A percentile compares a stretch with the other conserved stretches of the same genome.
phyloP scores from a whole-genome alignment of 805 yeast species.

The Candida hungchunana region DNA sequence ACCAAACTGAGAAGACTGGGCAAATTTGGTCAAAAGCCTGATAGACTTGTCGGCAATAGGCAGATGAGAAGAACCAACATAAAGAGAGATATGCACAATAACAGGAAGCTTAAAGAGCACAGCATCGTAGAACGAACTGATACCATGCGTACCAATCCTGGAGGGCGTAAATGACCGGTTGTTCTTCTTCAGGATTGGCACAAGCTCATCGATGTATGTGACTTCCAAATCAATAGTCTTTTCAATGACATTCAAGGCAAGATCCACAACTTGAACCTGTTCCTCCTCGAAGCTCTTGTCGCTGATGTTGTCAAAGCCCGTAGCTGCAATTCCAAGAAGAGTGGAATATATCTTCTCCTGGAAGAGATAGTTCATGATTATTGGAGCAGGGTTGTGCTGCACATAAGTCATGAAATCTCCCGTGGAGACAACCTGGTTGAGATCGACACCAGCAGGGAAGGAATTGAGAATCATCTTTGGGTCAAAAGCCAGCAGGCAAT shows the following conservation, averaged over 20 bases:
- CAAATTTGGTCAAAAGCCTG: slow-evolving; percentile 46
- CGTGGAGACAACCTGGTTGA: slow-evolving; percentile 44
- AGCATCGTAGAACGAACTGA: slow-evolving; percentile 66
- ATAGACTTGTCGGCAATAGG: slow-evolving; percentile 52
- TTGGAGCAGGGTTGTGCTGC: slow-evolving; percentile 66
- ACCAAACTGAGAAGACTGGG: slow-evolving; percentile 45
- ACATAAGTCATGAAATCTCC: slow-evolving; percentile 46
- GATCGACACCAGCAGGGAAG: slow-evolving; percentile 45
- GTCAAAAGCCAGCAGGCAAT: slow-evolving; percentile 46
- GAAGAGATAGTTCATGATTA: slow-evolving; percentile 58
- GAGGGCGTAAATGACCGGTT: slow-evolving; percentile 29
- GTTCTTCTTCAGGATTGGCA: slow-evolving; percentile 45
- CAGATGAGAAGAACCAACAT: slow-evolving; percentile 55
- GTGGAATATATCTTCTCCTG: slow-evolving; percentile 51
- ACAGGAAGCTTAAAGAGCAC: slow-evolving; percentile 65
- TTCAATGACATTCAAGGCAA: slow-evolving; percentile 42
- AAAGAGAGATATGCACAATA: slow-evolving; percentile 70
- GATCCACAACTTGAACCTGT: slow-evolving; percentile 34
- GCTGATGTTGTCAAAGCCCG: slow-evolving; percentile 55
- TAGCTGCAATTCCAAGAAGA: slow-evolving; percentile 51
- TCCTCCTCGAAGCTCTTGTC: slow-evolving; percentile 34
- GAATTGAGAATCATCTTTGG: slow-evolving; percentile 48
- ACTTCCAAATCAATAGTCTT: slow-evolving; percentile 50
- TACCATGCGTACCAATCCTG: slow-evolving; percentile 51
- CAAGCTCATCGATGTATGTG: slow-evolving; percentile 50